Evolutionary conservation across 139 green algal genomes (phyloP).

Genomic region (Picochlorum sp.): DNA sequence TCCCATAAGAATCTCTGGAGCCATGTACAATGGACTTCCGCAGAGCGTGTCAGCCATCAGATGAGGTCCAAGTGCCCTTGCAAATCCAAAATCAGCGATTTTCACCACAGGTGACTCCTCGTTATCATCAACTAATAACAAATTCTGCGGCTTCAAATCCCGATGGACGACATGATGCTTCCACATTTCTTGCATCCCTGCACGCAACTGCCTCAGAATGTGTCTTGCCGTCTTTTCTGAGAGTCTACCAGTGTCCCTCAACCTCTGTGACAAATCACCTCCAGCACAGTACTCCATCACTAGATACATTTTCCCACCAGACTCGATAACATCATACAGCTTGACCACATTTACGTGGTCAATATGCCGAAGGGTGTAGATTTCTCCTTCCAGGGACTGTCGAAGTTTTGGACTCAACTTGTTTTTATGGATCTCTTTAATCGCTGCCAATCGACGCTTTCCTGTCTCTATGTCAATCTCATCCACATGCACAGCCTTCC

Average conservation of each 20-base stretch:
- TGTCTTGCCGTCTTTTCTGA: conserved; percentile 53
- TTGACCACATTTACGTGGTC: conserved; percentile 82
- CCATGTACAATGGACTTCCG: conserved; percentile 96
- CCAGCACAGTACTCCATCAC: conserved; percentile 91
- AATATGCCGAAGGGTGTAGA: conserved; percentile 70
- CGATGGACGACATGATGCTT: conserved; percentile 78
- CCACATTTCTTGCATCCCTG: conserved; percentile 77
- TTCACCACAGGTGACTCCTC: conserved; percentile 53
- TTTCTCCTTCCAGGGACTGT: conserved; percentile 80
- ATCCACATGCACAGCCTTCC: conserved; percentile 49
- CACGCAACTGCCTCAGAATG: conserved; percentile 78
- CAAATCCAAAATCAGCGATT: conserved; percentile 99
- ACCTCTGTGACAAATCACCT: conserved; percentile 77
- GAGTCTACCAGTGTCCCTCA: conserved; percentile 40
- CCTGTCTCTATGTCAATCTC: background rate
- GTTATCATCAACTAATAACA: conserved; percentile 61
- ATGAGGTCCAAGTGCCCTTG: conserved; percentile 74
- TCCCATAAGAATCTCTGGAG: conserved; percentile 86
- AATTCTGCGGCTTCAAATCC: conserved; percentile 98
- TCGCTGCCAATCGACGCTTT: conserved; percentile 43
- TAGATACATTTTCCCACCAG: conserved; percentile 62
- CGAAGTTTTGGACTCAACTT: conserved; percentile 80
- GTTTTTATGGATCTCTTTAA: conserved; percentile 87
- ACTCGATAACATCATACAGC: conserved; percentile 78
- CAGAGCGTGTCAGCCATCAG: conserved; percentile 92